Evolutionary conservation across 306 rosid genomes (phyloP).

Genomic region (Fagus crenata): DNA sequence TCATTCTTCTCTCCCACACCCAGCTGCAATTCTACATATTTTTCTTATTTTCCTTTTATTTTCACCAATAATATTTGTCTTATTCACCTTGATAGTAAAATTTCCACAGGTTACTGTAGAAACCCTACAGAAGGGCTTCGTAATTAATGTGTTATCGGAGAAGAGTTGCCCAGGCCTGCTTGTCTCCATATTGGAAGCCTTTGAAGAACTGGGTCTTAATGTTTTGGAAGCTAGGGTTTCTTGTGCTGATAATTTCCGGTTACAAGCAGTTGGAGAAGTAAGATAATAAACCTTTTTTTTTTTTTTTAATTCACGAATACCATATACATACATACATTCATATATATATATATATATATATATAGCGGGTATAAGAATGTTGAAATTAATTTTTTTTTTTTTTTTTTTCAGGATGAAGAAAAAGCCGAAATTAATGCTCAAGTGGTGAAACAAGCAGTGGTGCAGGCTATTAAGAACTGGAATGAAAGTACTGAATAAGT

Average conservation of each 20-base stretch:
- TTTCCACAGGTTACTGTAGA: slow-evolving; percentile 75
- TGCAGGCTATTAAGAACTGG: slow-evolving; percentile 55
- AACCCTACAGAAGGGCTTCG: slow-evolving; percentile 80
- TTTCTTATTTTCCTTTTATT: background rate
- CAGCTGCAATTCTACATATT: background rate
- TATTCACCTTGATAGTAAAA: background rate
- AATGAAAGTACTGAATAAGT: slow-evolving; percentile 39
- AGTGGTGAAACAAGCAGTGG: slow-evolving; percentile 49
- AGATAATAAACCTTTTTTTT: slow-evolving; percentile 19
- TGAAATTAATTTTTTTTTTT: background rate
- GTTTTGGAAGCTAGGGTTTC: slow-evolving; percentile 99
- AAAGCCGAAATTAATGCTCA: slow-evolving; percentile 46
- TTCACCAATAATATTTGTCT: background rate
- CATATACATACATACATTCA: background rate
- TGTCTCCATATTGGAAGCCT: slow-evolving; percentile 77
- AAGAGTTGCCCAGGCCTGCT: slow-evolving; percentile 79
- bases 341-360: no score
- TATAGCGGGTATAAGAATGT: background rate
- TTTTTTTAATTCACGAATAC: no score
- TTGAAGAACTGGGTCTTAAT: slow-evolving; percentile 80
- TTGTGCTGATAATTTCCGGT: slow-evolving; percentile 72
- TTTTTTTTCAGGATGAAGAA: slow-evolving; percentile 41
- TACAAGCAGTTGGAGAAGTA: slow-evolving; percentile 93
- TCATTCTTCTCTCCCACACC: background rate
- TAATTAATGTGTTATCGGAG: slow-evolving; percentile 65